Base-by-base conservation (phyloP, 768 basidiomycete species). In the Sporobolomyces phaffii region DNA sequence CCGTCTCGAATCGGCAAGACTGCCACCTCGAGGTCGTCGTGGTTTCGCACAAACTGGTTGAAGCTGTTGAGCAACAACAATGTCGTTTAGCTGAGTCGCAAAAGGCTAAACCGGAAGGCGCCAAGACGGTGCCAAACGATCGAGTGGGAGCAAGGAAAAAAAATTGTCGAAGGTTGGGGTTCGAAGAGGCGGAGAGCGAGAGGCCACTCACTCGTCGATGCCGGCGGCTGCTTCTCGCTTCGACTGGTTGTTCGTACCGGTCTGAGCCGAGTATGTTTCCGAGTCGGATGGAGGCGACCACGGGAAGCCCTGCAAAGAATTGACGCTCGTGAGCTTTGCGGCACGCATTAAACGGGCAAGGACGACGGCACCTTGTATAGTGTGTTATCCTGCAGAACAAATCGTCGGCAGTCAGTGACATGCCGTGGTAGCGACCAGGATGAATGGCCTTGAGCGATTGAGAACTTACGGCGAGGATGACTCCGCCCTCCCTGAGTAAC, bases 361-460 rank as follows among this genome's bases (percentile, higher is more conserved):
- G 33, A 6, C 15, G 9, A 26, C 3, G 45, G 20, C 1, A 66
- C 68, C 57, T 72, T 67, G 65, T 68, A 68, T 0, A 72, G 49
- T 10, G 70, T 74, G 60, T 74, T 74, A 43, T 74, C 73, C 69
- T 65, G 60, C 22, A 11, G 44, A 14, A 26, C 5, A 24, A 28
- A 15, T 2, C 2, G n/a, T 22, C 7, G 44, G 7, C 4, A 29
- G 40, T 2, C 44, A 7, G 24, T 11, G 47, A 26, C 2, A 2
- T 1, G 11, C 28, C 10, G 24, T 3, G 14, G 10, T 6, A 34
- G 26, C 7, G 29, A 24, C 15, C 18, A 57, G 47, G 13, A 31
- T 20, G 17, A 22, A 54, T 2, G 52, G 6, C 22, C 24, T 8
- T 6, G 24, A 49, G 24, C 24, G 26, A 45, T 9, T 24, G n/a